Evolutionary conservation across 305 asterid genomes (phyloP).

Genomic region (Solanum hybrid): DNA sequence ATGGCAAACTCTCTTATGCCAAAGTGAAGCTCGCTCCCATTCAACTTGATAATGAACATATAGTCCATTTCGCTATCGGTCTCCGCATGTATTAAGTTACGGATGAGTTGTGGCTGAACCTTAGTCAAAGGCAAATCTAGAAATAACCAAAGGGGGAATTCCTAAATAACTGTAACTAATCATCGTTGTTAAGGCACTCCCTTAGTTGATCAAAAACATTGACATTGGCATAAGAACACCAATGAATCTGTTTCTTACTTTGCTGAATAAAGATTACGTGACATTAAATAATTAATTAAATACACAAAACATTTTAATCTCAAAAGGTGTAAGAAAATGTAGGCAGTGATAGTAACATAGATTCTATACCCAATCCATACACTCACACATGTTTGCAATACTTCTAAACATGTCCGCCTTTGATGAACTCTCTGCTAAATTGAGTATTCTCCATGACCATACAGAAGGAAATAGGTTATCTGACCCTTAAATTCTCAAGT

Average conservation of each 20-base stretch:
- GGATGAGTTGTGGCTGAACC: not conserved
- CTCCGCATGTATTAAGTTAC: not conserved
- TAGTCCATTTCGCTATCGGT: not conserved
- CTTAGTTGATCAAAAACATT: not conserved
- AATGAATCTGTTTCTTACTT: not conserved
- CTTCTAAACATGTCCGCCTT: not conserved
- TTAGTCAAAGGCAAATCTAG: not conserved
- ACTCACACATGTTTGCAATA: not conserved
- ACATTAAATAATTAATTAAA: not conserved
- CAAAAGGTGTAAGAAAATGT: not conserved
- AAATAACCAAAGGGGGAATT: not conserved
- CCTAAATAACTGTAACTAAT: not conserved
- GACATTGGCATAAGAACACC: not conserved
- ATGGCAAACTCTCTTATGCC: not conserved
- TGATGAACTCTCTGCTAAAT: not conserved
- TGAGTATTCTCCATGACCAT: not conserved
- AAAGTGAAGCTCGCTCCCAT: not conserved
- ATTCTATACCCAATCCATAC: not conserved
- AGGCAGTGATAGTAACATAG: not conserved
- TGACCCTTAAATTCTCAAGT: not conserved
- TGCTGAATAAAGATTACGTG: not conserved
- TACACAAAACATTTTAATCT: not conserved
- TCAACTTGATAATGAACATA: not conserved
- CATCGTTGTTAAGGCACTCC: not conserved
- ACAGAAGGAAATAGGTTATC: not conserved